phyloP scores from a whole-genome alignment of 352 stramenopile species.

The Globisporangium cylindrosporum region DNA sequence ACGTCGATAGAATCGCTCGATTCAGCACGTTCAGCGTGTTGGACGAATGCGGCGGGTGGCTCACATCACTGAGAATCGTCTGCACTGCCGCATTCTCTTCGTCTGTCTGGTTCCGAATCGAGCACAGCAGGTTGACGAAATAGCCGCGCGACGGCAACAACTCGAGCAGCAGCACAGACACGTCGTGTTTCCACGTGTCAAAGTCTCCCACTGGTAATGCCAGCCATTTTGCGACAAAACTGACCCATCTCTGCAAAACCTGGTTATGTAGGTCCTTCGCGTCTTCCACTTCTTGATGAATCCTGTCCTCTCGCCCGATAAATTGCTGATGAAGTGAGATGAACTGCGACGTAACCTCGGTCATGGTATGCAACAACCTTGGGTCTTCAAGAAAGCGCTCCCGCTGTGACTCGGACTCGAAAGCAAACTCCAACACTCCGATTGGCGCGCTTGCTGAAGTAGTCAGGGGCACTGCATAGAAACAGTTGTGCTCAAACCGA shows the following conservation, averaged over 20 bases:
- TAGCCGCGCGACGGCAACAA: conserved; percentile 4
- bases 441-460: background rate
- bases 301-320: background rate
- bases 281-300: background rate
- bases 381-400: conserved; percentile 10
- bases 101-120: background rate
- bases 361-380: background rate
- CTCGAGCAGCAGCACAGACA: background rate
- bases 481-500: background rate
- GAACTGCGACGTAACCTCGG: background rate
- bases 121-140: conserved; percentile 13
- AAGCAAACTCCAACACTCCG: conserved; percentile 18
- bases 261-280: background rate
- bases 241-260: conserved; percentile 6
- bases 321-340: background rate
- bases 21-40: conserved; percentile 14
- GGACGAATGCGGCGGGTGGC: conserved; percentile 3
- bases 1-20: conserved; percentile 5
- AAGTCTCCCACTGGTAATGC: background rate
- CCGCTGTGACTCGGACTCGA: conserved; percentile 11
- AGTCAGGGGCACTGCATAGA: conserved; percentile 8
- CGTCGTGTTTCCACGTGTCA: conserved; percentile 8
- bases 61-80: conserved; percentile 8
- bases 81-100: conserved; percentile 5
- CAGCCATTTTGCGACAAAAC: conserved; percentile 13